Evolutionary conservation across 208 protist genomes (phyloP), one percentile per base, ranked within the genome.

Genomic region (Willaertia magna): DNA sequence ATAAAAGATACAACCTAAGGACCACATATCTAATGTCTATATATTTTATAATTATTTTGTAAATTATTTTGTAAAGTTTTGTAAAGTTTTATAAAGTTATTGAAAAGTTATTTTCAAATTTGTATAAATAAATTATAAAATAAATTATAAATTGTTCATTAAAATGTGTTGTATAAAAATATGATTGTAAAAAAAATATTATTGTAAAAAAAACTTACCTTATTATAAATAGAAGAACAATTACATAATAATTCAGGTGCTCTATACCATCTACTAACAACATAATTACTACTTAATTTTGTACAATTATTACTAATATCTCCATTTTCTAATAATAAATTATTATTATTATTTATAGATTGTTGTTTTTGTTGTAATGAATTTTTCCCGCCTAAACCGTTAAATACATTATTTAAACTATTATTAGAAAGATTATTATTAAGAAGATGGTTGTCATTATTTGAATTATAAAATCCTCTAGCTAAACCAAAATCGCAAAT

Each of bases 401-500:
- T 67, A 67, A 7, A 34, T 34, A n/a, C 9, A 67, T 18, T 67
- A 67, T 18, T 34, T 34, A n/a, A 7, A 67, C 22, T 2, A 67
- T 34, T 34, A 34, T 22, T 67, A 34, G 0, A 26, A 59, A 1
- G 2, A 59, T n/a, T 22, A 59, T 34, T n/a, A 67, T 34, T 34
- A 22, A 2, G 26, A 67, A n/a, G 26, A 67, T n/a, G 11, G 39
- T 46, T 34, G 16, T 2, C 42, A 47, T 9, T 42, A 42, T n/a
- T 39, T 9, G 30, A 42, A 46, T 47, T 47, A n/a, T 78, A 42
- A 30, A 47, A 79, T n/a, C 91, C 94, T 4, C 95, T 87, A 43
- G 95, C 93, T 1, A 97, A 89, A 59, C 95, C 95, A 90, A 97
- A 97, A 90, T 98, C 96, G 85, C 95, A 96, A 74, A 98, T 93